Evolutionary conservation across 1,139 yeast species (phyloP).

Genomic region (Taphrina pruni): DNA sequence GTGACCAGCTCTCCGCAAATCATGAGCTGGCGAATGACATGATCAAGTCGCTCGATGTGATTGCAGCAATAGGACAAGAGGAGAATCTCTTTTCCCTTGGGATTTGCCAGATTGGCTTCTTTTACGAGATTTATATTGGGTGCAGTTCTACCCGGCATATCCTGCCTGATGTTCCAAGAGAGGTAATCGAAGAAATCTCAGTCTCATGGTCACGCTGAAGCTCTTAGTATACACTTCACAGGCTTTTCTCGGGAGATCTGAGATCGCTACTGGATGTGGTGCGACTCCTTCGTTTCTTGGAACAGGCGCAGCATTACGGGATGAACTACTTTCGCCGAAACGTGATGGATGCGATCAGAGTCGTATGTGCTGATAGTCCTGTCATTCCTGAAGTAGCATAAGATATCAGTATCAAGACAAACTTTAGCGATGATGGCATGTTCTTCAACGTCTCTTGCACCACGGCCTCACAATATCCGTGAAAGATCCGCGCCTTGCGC

Average conservation of each 20-base stretch:
- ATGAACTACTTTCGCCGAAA: slow-evolving; percentile 7
- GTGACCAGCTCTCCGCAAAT: slow-evolving; percentile 2
- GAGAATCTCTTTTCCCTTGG: slow-evolving; percentile 3
- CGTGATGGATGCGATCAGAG: not conserved
- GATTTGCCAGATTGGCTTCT: slow-evolving; percentile 10
- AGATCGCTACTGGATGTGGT: slow-evolving; percentile 1
- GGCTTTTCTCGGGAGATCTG: slow-evolving; percentile 4
- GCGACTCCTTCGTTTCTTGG: slow-evolving; percentile 12
- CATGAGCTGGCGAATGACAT: slow-evolving; percentile 7
- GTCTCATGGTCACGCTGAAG: slow-evolving; percentile 1
- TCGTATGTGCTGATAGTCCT: slow-evolving; percentile 14
- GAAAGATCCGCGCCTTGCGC: not conserved
- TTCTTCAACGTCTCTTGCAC: slow-evolving; percentile 10
- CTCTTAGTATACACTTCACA: slow-evolving; percentile 5
- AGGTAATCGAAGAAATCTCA: not conserved
- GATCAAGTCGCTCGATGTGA: slow-evolving; percentile 11
- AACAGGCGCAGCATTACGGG: slow-evolving; percentile 15
- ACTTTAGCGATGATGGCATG: not conserved
- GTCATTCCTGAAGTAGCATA: slow-evolving; percentile 9
- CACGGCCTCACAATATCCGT: slow-evolving; percentile 7
- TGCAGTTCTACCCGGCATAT: not conserved
- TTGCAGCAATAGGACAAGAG: not conserved
- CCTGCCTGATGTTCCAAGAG: not conserved
- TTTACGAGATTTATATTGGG: slow-evolving; percentile 1
- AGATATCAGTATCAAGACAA: not conserved